Conservation (phyloP, 805 yeast genomes). For the Lachancea cidri region DNA sequence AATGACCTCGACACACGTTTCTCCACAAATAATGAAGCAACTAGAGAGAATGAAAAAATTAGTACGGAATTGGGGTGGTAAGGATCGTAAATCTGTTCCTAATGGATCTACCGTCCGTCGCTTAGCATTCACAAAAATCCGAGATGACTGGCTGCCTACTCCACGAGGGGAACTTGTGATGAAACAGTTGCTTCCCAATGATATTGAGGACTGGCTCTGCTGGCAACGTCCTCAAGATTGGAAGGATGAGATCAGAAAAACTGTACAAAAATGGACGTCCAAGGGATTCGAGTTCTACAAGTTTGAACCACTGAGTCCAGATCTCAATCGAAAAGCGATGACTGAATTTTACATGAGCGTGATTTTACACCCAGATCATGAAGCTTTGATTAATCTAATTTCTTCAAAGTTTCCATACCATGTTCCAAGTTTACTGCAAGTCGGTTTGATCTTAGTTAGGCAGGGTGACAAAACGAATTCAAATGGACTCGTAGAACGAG, state of each 20-base stretch:
- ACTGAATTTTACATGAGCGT: slow-evolving; percentile 58
- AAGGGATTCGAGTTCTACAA: slow-evolving; percentile 55
- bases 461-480: slow-evolving; percentile 70
- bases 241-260: slow-evolving; percentile 44
- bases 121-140: slow-evolving; percentile 60
- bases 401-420: slow-evolving; percentile 66
- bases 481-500: slow-evolving; percentile 69
- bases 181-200: slow-evolving; percentile 45
- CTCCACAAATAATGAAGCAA: slow-evolving; percentile 64
- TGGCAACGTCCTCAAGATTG: slow-evolving; percentile 41
- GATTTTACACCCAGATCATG: slow-evolving; percentile 74
- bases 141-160: slow-evolving; percentile 79
- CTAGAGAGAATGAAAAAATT: slow-evolving; percentile 45
- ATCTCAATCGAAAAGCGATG: slow-evolving; percentile 32
- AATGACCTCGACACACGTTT: slow-evolving; percentile 61
- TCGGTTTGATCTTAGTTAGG: slow-evolving; percentile 64
- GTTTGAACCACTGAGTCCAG: slow-evolving; percentile 39
- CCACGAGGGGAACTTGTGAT: slow-evolving; percentile 52
- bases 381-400: slow-evolving; percentile 51
- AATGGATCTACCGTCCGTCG: slow-evolving; percentile 58
- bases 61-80: slow-evolving; percentile 84
- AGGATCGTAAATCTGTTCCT: slow-evolving; percentile 67
- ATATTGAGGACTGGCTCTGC: slow-evolving; percentile 35
- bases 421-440: slow-evolving; percentile 72
- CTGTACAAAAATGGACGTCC: slow-evolving; percentile 31